phyloP scores from a whole-genome alignment of 176 grass and related monocot genomes.

The Aegilops bicornis region DNA sequence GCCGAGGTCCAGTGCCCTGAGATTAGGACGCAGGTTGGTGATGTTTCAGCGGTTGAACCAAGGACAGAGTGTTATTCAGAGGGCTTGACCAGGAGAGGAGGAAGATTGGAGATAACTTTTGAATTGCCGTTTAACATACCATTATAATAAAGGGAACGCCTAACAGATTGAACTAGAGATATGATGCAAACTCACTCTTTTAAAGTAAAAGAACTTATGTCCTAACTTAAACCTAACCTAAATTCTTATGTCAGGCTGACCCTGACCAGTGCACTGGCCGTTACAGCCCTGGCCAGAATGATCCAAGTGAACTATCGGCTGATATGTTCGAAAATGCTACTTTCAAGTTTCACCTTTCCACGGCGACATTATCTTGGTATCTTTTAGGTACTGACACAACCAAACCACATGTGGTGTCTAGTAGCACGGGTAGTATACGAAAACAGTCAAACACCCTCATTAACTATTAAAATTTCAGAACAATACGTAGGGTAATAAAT shows the following conservation, averaged over 20 bases:
- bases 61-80: no score
- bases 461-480: not conserved
- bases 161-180: not conserved
- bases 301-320: not conserved
- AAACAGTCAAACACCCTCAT: not conserved
- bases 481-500: not conserved
- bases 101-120: no score
- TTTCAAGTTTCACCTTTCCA: not conserved
- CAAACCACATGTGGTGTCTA: not conserved
- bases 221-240: not conserved
- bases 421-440: not conserved
- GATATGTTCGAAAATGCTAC: not conserved
- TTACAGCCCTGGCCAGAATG: not conserved
- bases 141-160: not conserved
- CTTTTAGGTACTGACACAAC: not conserved
- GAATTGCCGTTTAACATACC: no score
- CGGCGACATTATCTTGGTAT: not conserved
- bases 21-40: no score
- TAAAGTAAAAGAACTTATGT: not conserved
- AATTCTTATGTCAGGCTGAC: not conserved
- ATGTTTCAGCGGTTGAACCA: no score
- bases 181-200: not conserved
- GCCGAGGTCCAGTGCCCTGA: no score
- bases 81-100: no score
- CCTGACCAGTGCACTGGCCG: not conserved